Percentiles rank a stretch among this genome's conserved stretches.
phyloP scores from a whole-genome alignment of 768 basidiomycete genomes.

The Phaffia tasmanica region DNA sequence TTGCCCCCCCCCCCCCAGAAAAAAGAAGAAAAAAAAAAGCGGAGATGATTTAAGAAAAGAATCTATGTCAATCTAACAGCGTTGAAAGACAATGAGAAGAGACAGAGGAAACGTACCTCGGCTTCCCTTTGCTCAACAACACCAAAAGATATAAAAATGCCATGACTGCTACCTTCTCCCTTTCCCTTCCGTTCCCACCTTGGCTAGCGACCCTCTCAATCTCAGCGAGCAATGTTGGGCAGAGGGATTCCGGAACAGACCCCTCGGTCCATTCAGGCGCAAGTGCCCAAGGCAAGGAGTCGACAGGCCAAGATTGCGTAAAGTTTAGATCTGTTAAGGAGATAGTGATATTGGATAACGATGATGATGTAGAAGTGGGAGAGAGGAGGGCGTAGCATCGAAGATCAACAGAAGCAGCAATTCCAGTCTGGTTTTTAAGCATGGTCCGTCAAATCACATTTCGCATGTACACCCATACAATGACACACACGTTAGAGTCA shows the following conservation, averaged over 20 bases:
- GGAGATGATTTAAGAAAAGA: too few species aligned
- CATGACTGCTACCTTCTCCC: constrained; percentile 44
- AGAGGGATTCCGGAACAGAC: constrained; percentile 53
- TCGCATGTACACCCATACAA: too few species aligned
- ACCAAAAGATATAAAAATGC: constrained; percentile 93
- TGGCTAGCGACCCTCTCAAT: constrained; percentile 43
- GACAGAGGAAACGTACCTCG: constrained; percentile 5
- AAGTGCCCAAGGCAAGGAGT: constrained; percentile 65
- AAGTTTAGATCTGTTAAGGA: constrained; percentile 71
- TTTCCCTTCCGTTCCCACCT: constrained; percentile 32
- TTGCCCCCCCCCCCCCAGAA: too few species aligned
- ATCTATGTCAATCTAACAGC: not conserved
- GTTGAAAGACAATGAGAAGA: constrained; percentile 30
- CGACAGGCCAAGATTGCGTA: constrained; percentile 68
- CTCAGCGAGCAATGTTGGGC: constrained; percentile 60
- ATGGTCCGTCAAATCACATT: too few species aligned
- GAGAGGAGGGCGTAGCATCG: constrained; percentile 78
- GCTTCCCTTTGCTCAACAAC: constrained; percentile 42
- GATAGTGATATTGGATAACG: constrained; percentile 51
- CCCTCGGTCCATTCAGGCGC: constrained; percentile 39
- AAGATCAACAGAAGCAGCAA: constrained; percentile 89
- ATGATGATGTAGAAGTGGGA: not conserved
- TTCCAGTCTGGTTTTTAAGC: constrained; percentile 54
- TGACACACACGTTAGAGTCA: too few species aligned
- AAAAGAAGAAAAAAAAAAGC: too few species aligned